Evolutionary conservation across 495 filamentous ascomycete species (phyloP), one percentile per base, ranked within the genome.

Genomic region (Hypoxylon subgilvum): DNA sequence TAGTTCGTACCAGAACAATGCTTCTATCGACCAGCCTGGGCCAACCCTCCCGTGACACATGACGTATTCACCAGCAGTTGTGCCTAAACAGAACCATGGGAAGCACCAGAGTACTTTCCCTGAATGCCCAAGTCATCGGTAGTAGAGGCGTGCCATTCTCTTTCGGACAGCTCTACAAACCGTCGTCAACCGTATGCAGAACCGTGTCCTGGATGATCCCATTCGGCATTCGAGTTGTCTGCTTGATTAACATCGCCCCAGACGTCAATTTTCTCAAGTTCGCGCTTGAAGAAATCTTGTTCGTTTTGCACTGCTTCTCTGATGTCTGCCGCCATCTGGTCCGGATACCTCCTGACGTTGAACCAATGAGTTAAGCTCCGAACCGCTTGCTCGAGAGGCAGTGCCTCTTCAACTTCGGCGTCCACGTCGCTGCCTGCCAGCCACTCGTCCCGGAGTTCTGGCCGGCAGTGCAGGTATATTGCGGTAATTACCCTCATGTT

Each of bases 401-500:
- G 69, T 6, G 90, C 89, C 65, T 96, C 91, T 64, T 97, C 94
- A 0, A 97, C 91, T 57, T 95, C 92, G 1, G 85, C 88, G 61
- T 98, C 94, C 3, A 97, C 86, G 61, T 96, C 91, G 16, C 86
- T 86, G 6, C 94, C 95, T 0, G 89, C 87, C 0, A 98, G 77
- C 95, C 95, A 98, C 67, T 97, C 95, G 61, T 98, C 94, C 2
- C 95, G 81, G 16, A 98, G 81, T 69, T 97, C 92, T 0, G 93
- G 93, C 2, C 89, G 81, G 69, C 92, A 96, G 73, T 96, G 90
- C 23, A 98, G 76, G 65, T 96, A 98, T 2, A 97, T 89, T 14
- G 91, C 92, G 0, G 94, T 98, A 69, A 98, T 98, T 61, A 97
- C 92, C 44, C 92, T 88, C 94, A 98, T 98, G 70, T 98, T 97